Percentiles rank a stretch among this genome's conserved stretches.
phyloP scores from a whole-genome alignment of 2,329 filamentous ascomycete genomes.

The Cryphonectria naterciae region DNA sequence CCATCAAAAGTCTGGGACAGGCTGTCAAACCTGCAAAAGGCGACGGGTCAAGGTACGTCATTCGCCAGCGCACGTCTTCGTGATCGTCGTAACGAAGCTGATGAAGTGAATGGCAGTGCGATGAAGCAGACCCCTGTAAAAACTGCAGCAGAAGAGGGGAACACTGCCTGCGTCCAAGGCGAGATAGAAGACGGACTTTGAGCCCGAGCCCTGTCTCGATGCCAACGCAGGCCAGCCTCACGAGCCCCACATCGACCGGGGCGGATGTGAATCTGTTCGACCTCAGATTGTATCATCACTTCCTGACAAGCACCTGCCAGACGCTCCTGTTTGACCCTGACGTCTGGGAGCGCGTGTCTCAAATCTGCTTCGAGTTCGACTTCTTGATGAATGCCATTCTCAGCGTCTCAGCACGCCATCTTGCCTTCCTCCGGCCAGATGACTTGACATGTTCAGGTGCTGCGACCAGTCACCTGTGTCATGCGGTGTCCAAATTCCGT shows the following conservation, averaged over 20 bases:
- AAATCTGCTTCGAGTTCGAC: constrained; percentile 33
- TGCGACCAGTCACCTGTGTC: constrained; percentile 30
- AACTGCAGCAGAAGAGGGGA: constrained; percentile 32
- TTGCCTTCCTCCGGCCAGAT: constrained; percentile 29
- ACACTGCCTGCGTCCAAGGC: constrained; percentile 26
- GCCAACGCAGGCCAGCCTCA: neutral
- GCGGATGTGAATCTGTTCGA: constrained; percentile 29
- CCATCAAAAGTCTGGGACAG: constrained; percentile 33
- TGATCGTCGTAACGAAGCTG: neutral
- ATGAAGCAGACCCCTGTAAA: constrained; percentile 31
- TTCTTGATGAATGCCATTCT: constrained; percentile 33
- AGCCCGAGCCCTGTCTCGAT: neutral
- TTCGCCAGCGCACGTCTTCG: neutral
- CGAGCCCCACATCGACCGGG: neutral
- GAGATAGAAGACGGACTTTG: neutral
- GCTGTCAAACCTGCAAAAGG: constrained; percentile 34
- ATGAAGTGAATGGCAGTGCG: constrained; percentile 28
- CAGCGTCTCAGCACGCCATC: constrained; percentile 33
- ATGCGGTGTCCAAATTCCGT: constrained; percentile 30
- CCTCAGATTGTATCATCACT: constrained; percentile 34
- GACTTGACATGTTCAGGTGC: constrained; percentile 21
- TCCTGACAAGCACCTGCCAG: constrained; percentile 30
- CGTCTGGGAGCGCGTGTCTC: constrained; percentile 30
- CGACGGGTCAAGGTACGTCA: constrained; percentile 34
- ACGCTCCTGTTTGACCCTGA: constrained; percentile 31